Base-by-base conservation (phyloP, 441 rosid species). In the Manihot esculenta region DNA sequence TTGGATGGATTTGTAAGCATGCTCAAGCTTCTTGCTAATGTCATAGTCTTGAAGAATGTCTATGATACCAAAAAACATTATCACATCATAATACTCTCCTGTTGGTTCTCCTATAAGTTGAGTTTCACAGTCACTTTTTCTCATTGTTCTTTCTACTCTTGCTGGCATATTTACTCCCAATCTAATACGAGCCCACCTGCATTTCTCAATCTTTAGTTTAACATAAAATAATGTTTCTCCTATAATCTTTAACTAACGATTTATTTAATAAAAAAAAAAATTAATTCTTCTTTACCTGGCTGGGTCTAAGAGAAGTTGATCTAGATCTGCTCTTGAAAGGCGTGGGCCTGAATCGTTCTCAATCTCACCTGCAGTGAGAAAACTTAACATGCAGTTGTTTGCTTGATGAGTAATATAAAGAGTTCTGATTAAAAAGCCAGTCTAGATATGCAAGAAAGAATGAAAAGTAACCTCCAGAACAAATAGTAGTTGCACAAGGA, bases 21-120 rank as follows among this genome's bases (percentile, higher is more conserved):
- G 99, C 83, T 94, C 99, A 47, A 92, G 91, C 86, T 94, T 94
- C 87, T 94, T 94, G 88, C 95, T 90, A 71, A 94, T 90, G 69
- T 94, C 99, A 49, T 94, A 90, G 81, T 94, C 96, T 77, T 94
- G 99, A 54, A 94, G 81, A 64, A 94, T 94, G 84, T 94, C 99
- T 54, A 94, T 94, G 54, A 92, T 84, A 62, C 97, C 96, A 65
- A 94, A 94, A 78, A 81, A 89, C 62, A 94, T 71, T 45, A 90
- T 76, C 23, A 94, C 93, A 27, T 94, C 97, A 50, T 86, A 89
- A 17, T 72, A 76, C 77, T 89, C 99, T 9, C 97, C 97, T 0
- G 93, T 89, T 63, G 90, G 89, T 54, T 90, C 97, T 51, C 99
- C 99, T 26, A 89, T 82, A 71, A 89, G 86, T 68, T 86, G 93